Evolutionary conservation across 2,329 filamentous ascomycete species (phyloP).

Genomic region (Talaromyces amestolkiae): DNA sequence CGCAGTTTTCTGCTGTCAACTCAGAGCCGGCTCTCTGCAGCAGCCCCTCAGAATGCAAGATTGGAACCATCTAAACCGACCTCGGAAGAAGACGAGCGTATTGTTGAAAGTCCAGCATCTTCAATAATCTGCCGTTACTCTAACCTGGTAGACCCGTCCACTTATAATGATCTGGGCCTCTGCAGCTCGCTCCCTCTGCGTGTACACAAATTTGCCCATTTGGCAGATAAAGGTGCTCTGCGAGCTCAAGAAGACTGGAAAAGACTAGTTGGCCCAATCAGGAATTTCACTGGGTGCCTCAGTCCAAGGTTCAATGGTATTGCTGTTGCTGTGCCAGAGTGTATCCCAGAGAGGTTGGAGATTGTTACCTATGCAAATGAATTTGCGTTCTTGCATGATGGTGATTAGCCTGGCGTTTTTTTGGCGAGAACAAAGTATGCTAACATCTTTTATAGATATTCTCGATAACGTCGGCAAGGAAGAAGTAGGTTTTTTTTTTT

Average conservation of each 20-base stretch:
- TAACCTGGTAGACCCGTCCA: slow-evolving; percentile 1
- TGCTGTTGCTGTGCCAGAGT: slow-evolving; percentile 36
- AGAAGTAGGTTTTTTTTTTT: neutral
- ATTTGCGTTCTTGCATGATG: slow-evolving; percentile 44
- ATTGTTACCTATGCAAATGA: slow-evolving; percentile 43
- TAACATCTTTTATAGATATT: neutral
- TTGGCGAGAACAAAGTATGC: neutral
- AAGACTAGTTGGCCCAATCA: neutral
- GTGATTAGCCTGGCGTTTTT: slow-evolving; percentile 24
- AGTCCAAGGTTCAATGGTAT: slow-evolving; percentile 30
- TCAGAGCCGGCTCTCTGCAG: neutral
- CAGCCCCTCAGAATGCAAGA: neutral
- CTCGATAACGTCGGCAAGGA: neutral
- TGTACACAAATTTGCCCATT: neutral
- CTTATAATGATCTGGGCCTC: neutral
- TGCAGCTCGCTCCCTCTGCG: neutral
- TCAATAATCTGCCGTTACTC: neutral
- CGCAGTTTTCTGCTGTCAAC: neutral
- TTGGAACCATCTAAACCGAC: neutral
- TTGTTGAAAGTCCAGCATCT: neutral
- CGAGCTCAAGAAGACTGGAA: slow-evolving; percentile 3
- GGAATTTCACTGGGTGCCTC: slow-evolving; percentile 25
- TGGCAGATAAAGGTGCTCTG: neutral
- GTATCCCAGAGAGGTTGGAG: slow-evolving; percentile 40
- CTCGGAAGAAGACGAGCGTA: neutral